phyloP scores from a whole-genome alignment of 2,329 filamentous ascomycete genomes.

The Ceratocystis destructans region DNA sequence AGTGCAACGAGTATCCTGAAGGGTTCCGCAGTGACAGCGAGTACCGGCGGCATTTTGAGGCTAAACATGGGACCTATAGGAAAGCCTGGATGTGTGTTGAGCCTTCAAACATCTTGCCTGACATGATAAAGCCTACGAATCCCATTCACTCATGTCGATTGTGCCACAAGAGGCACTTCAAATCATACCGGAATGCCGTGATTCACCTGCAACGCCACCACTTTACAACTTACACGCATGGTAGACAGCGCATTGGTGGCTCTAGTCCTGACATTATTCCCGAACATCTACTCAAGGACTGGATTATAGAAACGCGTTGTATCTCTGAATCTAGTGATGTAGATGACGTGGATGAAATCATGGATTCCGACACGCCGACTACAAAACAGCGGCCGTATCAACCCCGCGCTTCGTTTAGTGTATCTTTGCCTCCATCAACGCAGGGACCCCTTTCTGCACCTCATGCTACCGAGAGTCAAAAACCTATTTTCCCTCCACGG shows the following conservation, averaged over 20 bases:
- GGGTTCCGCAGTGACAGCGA: conserved; percentile 90
- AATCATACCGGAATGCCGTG: conserved; percentile 46
- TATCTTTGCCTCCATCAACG: conserved; percentile 17
- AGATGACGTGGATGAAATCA: conserved; percentile 33
- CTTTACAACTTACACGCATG: conserved; percentile 42
- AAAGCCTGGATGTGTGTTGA: conserved; percentile 45
- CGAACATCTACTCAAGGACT: conserved; percentile 44
- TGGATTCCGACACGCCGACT: conserved; percentile 16
- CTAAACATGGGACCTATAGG: conserved; percentile 41
- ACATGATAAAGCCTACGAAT: conserved; percentile 1
- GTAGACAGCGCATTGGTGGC: conserved; percentile 37
- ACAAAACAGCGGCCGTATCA: conserved; percentile 14
- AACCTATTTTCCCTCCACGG: not conserved
- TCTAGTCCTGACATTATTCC: conserved; percentile 37
- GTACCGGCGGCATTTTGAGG: conserved; percentile 52
- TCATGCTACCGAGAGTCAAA: conserved; percentile 19
- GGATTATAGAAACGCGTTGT: conserved; percentile 42
- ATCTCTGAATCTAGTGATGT: conserved; percentile 36
- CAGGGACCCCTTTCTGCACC: conserved; percentile 21
- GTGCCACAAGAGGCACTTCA: conserved; percentile 38
- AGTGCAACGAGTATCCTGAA: conserved; percentile 69
- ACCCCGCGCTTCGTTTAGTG: conserved; percentile 8
- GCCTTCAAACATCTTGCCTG: conserved; percentile 27
- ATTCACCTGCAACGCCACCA: conserved; percentile 45
- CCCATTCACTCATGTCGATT: not conserved